phyloP scores from a whole-genome alignment of 225 moss, liverwort and hornwort species.

The Ulota crispa region DNA sequence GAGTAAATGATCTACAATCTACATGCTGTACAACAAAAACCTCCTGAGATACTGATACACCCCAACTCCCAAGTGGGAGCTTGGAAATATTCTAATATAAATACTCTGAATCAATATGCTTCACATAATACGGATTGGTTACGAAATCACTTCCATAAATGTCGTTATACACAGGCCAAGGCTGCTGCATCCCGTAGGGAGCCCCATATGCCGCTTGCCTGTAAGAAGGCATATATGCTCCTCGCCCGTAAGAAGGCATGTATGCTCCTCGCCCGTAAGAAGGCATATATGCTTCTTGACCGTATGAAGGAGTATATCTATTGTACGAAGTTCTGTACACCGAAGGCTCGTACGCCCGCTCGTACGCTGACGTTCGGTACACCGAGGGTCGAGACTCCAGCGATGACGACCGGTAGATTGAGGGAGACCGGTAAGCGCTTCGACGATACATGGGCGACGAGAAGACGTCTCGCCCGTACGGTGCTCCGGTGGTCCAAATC shows the following conservation, averaged over 20 bases:
- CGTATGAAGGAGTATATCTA: slow-evolving; percentile 31
- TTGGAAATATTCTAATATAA: background rate
- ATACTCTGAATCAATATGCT: slow-evolving; percentile 35
- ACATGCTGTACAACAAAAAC: background rate
- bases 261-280: slow-evolving; percentile 16
- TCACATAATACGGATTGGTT: slow-evolving; percentile 14
- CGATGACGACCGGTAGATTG: slow-evolving; percentile 16
- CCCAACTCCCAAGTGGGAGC: background rate
- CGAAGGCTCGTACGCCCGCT: slow-evolving; percentile 5
- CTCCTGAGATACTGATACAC: background rate
- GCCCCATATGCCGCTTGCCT: background rate
- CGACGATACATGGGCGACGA: slow-evolving; percentile 34
- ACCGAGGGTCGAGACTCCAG: slow-evolving; percentile 21
- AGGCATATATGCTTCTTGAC: slow-evolving; percentile 3
- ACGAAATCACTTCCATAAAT: slow-evolving; percentile 10
- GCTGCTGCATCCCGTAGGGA: slow-evolving; percentile 6
- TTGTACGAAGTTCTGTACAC: slow-evolving; percentile 35
- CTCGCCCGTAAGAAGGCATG: background rate
- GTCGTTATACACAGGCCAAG: slow-evolving; percentile 33
- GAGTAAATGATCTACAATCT: background rate
- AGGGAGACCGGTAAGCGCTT: slow-evolving; percentile 24
- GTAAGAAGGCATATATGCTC: slow-evolving; percentile 19
- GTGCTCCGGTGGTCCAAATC: slow-evolving; percentile 19
- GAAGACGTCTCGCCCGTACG: slow-evolving; percentile 11
- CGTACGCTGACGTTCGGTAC: slow-evolving; percentile 4